These are phyloP conservation scores for Uncinocarpus reesii DNA, from an alignment of 2,329 filamentous ascomycete genomes.

Conservation along the genomic window DNA sequence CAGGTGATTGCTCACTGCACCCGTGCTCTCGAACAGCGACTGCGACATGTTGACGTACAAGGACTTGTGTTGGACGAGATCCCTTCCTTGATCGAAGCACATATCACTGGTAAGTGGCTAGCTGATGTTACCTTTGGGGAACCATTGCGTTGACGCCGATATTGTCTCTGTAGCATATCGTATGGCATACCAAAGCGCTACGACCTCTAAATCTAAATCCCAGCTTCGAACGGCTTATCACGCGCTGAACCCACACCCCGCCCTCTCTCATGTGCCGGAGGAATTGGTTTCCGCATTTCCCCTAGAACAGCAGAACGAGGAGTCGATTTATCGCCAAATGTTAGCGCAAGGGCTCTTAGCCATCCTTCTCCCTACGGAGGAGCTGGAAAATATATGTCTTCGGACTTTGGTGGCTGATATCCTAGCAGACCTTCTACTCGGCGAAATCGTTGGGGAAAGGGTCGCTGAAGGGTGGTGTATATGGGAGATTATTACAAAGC, in stretches of 20 bases:
- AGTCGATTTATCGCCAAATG: slow-evolving; percentile 74
- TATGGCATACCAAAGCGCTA: slow-evolving; percentile 50
- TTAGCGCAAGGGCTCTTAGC: slow-evolving; percentile 74
- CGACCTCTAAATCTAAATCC: slow-evolving; percentile 50
- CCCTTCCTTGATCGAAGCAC: slow-evolving; percentile 66
- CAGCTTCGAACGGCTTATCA: slow-evolving; percentile 67
- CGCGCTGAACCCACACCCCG: slow-evolving; percentile 68
- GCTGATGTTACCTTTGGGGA: neutral
- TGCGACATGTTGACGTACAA: slow-evolving; percentile 73
- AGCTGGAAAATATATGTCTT: slow-evolving; percentile 78
- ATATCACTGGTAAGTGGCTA: slow-evolving; percentile 49
- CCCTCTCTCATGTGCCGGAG: slow-evolving; percentile 64
- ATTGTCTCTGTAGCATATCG: slow-evolving; percentile 54
- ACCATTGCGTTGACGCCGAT: neutral
- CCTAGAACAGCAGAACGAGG: slow-evolving; percentile 60
- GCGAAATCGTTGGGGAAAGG: slow-evolving; percentile 68
- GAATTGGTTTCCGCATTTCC: slow-evolving; percentile 42
- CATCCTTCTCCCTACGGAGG: slow-evolving; percentile 80
- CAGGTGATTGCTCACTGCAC: slow-evolving; percentile 90
- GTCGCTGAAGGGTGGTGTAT: slow-evolving; percentile 80
- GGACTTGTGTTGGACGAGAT: slow-evolving; percentile 77
- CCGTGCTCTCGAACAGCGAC: slow-evolving; percentile 71
- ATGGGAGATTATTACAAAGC: slow-evolving; percentile 71
- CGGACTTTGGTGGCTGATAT: slow-evolving; percentile 77
- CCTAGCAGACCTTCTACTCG: slow-evolving; percentile 79